These are phyloP conservation scores for Yarrowia phangngaensis DNA, from an alignment of 805 yeast genomes.

Conservation along the genomic window DNA sequence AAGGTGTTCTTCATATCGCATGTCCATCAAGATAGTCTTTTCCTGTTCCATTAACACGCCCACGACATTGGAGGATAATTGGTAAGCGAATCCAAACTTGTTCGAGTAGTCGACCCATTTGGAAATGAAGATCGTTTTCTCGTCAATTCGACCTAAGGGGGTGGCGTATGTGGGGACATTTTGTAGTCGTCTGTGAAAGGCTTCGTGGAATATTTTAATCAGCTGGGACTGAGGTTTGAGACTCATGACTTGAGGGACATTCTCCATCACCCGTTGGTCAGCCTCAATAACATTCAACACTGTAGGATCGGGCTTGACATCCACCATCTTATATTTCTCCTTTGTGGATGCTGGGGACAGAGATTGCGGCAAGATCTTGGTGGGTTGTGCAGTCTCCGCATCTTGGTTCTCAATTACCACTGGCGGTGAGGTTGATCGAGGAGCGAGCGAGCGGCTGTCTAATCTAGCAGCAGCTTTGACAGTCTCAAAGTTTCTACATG, in stretches of 20 bases:
- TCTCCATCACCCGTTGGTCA: conserved; percentile 15
- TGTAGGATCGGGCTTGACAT: conserved; percentile 29
- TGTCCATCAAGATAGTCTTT: conserved; percentile 68
- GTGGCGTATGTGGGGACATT: conserved; percentile 1
- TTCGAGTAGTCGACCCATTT: conserved; percentile 98
- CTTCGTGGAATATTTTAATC: conserved; percentile 6
- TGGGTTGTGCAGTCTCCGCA: conserved; percentile 44
- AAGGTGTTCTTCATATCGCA: conserved; percentile 32
- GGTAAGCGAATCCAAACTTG: conserved; percentile 92
- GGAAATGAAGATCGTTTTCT: conserved; percentile 52
- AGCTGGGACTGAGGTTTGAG: conserved; percentile 11
- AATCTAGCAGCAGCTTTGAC: conserved; percentile 65
- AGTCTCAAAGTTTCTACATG: conserved; percentile 61
- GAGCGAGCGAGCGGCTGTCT: conserved; percentile 21
- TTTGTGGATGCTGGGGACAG: conserved; percentile 90
- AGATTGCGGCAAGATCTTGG: conserved; percentile 72
- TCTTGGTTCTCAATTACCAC: conserved; percentile 33
- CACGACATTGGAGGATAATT: conserved; percentile 80
- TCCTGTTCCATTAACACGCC: conserved; percentile 89
- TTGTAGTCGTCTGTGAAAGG: conserved; percentile 5
- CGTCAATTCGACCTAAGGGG: not conserved
- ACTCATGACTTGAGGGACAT: conserved; percentile 8
- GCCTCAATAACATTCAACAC: not conserved
- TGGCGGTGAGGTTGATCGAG: conserved; percentile 23
- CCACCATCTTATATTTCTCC: conserved; percentile 62